phyloP scores from a whole-genome alignment of 139 green algal genomes.

The Coelastrella sp. region DNA sequence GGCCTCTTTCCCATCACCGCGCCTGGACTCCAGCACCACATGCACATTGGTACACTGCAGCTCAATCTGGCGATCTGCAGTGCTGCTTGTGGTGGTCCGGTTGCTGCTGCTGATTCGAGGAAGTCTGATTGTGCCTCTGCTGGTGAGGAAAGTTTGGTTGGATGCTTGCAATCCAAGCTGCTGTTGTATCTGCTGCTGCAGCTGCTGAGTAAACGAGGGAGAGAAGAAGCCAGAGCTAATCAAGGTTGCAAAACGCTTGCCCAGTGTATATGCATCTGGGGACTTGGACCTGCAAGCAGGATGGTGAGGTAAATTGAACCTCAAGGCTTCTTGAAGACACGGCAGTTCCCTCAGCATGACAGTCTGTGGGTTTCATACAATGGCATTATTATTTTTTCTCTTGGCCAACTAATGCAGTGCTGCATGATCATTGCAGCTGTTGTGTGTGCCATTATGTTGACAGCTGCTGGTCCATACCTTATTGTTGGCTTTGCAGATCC shows the following conservation, averaged over 20 bases:
- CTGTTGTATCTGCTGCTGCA: conserved; percentile 19
- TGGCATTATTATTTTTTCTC: too few relatives aligned
- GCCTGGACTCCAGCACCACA: conserved; percentile 51
- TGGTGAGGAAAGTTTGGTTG: conserved; percentile 5
- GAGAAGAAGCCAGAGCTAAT: not conserved
- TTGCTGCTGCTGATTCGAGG: not conserved
- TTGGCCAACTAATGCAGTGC: not conserved
- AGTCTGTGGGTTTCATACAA: too few relatives aligned
- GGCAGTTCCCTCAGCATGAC: too few relatives aligned
- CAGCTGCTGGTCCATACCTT: conserved; percentile 38
- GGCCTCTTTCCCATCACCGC: conserved; percentile 74
- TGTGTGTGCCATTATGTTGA: not conserved
- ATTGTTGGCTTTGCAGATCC: conserved; percentile 56
- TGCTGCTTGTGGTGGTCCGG: not conserved
- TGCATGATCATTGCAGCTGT: not conserved
- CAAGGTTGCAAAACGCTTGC: not conserved
- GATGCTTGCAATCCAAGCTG: conserved; percentile 7
- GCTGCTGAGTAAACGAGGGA: not conserved
- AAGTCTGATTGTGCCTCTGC: too few relatives aligned
- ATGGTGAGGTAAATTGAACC: not conserved
- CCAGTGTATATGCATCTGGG: not conserved
- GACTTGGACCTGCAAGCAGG: conserved; percentile 5
- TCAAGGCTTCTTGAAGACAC: too few relatives aligned
- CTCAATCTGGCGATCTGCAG: not conserved
- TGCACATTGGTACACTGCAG: conserved; percentile 60